Conservation (phyloP, 2,329 filamentous ascomycete species). For the Verticillium alfalfae region DNA sequence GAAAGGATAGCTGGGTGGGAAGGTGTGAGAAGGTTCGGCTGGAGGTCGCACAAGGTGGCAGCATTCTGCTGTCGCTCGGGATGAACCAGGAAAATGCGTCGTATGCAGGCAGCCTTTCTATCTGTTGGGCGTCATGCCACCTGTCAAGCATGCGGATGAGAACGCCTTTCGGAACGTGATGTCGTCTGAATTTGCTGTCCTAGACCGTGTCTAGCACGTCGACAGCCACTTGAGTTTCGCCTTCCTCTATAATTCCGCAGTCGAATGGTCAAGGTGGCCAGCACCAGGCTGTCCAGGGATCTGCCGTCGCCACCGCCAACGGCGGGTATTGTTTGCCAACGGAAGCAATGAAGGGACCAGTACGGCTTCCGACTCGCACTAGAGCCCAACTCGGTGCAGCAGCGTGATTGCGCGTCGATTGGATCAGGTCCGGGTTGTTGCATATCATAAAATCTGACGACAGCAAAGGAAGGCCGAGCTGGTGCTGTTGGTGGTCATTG, state of each 20-base stretch:
- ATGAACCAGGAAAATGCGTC: not conserved
- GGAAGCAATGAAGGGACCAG: not conserved
- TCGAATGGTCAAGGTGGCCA: no score
- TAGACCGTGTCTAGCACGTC: not conserved
- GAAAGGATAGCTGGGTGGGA: not conserved
- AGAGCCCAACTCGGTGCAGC: not conserved
- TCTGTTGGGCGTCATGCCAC: not conserved
- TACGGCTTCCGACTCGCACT: not conserved
- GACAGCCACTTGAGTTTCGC: no score
- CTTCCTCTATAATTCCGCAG: no score
- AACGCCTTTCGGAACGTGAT: not conserved
- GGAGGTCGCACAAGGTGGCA: not conserved
- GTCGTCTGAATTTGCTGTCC: not conserved
- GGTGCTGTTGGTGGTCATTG: not conserved
- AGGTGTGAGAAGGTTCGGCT: not conserved
- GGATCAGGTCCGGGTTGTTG: not conserved
- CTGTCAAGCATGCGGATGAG: constrained; percentile 2
- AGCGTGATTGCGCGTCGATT: not conserved
- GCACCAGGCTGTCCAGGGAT: no score
- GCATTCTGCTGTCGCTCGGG: not conserved
- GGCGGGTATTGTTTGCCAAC: no score
- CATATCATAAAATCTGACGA: not conserved
- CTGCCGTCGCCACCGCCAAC: no score
- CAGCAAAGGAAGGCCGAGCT: not conserved
- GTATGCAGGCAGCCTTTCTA: not conserved